These are phyloP conservation scores for Talaromyces pinophilus DNA, from an alignment of 2,329 filamentous ascomycete genomes.

Conservation along the genomic window DNA sequence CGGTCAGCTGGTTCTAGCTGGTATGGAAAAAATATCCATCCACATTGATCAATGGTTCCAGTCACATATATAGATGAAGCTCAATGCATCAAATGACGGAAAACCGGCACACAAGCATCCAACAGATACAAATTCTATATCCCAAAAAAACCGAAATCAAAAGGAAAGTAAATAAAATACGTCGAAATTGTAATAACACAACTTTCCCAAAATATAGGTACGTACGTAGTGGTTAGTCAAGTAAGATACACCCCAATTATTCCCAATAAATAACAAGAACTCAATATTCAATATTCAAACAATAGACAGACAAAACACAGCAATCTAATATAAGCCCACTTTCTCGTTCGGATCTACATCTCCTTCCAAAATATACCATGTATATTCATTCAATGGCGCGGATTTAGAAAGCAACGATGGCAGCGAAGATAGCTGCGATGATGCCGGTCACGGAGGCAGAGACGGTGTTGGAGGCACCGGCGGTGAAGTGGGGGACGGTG, in stretches of 20 bases:
- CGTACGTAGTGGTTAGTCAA: background rate
- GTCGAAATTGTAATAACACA: background rate
- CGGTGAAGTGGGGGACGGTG: slow-evolving; percentile 18
- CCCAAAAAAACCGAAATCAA: background rate
- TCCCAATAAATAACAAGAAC: background rate
- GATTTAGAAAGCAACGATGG: slow-evolving; percentile 21
- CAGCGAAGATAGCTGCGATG: slow-evolving; percentile 22
- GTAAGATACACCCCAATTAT: background rate
- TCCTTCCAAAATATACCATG: background rate
- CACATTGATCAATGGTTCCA: too few species aligned
- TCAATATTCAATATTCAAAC: background rate
- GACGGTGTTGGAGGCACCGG: slow-evolving; percentile 20
- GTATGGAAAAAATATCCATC: too few species aligned
- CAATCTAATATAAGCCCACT: background rate
- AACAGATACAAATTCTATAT: too few species aligned
- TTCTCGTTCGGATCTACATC: background rate
- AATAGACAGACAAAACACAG: background rate
- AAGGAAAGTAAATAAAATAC: background rate
- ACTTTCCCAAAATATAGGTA: background rate
- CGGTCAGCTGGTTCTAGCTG: too few species aligned
- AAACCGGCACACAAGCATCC: too few species aligned
- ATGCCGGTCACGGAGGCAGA: slow-evolving; percentile 24
- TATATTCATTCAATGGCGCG: background rate
- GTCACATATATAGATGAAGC: too few species aligned
- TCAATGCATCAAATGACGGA: too few species aligned